phyloP scores from a whole-genome alignment of 1,284 basidiomycete species.

The Exsudoporus floridanus region DNA sequence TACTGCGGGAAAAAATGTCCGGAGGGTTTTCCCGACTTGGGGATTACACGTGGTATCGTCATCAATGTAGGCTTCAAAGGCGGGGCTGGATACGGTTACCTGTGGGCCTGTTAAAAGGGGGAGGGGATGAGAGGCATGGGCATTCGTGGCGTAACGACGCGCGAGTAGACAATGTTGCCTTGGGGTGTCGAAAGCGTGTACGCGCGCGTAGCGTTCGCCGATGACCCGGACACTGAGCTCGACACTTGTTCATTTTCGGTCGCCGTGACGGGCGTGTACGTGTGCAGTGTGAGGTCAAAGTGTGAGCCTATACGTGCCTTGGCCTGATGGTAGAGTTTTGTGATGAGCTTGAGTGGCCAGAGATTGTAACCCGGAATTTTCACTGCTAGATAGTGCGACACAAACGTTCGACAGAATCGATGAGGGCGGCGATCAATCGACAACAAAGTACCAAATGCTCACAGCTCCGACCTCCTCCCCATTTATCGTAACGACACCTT shows the following conservation, averaged over 20 bases:
- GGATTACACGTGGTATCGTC: conserved; percentile 62
- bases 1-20: conserved; percentile 54
- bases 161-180: conserved; percentile 54
- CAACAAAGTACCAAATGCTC: neutral
- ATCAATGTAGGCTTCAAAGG: conserved; percentile 52
- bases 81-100: conserved; percentile 57
- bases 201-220: neutral
- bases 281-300: conserved; percentile 58
- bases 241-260: conserved; percentile 28
- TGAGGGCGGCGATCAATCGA: neutral
- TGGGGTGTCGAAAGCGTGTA: conserved; percentile 48
- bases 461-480: conserved; percentile 52
- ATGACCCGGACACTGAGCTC: neutral
- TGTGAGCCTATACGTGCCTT: conserved; percentile 21
- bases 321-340: conserved; percentile 55
- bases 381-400: conserved; percentile 53
- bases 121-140: conserved; percentile 64
- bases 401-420: conserved; percentile 46
- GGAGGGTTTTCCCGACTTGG: conserved; percentile 48
- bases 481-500: conserved; percentile 47
- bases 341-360: conserved; percentile 78
- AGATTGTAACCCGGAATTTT: conserved; percentile 59
- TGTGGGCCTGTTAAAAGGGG: conserved; percentile 53
- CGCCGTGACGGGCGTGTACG: conserved; percentile 62
- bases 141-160: conserved; percentile 80